These are phyloP conservation scores for Leucosporidium scottii DNA, from an alignment of 768 basidiomycete species.

Conservation along the genomic window DNA sequence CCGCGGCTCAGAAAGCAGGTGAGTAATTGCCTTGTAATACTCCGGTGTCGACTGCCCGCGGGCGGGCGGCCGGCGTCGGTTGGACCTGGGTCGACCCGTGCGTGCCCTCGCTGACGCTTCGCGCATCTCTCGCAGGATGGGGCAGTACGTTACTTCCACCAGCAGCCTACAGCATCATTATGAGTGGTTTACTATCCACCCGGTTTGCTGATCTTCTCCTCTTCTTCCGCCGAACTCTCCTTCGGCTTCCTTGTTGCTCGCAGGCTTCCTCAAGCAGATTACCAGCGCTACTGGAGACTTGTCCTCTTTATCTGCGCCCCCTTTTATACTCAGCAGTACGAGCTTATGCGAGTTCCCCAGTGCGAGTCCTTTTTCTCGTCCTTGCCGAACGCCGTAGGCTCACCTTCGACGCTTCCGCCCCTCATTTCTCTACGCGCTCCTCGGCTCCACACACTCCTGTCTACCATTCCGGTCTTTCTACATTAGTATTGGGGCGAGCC, in stretches of 20 bases:
- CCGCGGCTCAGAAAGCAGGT: conserved; percentile 19
- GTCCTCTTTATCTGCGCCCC: conserved; percentile 45
- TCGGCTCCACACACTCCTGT: conserved; percentile 2
- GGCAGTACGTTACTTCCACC: neutral
- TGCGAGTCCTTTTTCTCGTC: conserved; percentile 51
- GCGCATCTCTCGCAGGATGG: neutral
- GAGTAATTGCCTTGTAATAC: neutral
- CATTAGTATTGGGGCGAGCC: conserved; percentile 84
- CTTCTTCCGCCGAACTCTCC: neutral
- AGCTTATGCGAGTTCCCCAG: neutral
- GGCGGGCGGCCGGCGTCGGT: no score
- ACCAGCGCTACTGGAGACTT: conserved; percentile 35
- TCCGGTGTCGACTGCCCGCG: no score
- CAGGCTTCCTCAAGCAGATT: conserved; percentile 32
- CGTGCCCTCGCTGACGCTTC: neutral
- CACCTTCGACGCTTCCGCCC: neutral
- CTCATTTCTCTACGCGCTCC: neutral
- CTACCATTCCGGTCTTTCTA: conserved; percentile 22
- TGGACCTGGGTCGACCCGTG: neutral
- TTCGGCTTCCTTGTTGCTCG: neutral
- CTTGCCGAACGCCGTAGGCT: conserved; percentile 42
- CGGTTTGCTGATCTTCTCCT: no score
- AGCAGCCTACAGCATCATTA: no score
- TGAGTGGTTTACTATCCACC: no score
- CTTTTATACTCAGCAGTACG: conserved; percentile 59